Conservation (phyloP, 805 yeast genomes). For the Hanseniaspora meyeri region DNA sequence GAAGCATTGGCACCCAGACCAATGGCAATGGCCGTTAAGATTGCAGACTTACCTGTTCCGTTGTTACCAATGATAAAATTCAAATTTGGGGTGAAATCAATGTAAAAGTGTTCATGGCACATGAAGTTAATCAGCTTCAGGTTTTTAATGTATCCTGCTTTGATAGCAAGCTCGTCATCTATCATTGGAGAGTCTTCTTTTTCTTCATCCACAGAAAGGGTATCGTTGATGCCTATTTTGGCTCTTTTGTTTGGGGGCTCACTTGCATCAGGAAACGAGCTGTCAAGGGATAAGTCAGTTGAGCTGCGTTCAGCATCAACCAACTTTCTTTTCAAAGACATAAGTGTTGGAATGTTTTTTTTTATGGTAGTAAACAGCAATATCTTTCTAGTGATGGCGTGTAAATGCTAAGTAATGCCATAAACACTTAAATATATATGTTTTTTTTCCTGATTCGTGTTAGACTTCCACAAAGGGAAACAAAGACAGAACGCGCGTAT, state of each 20-base stretch:
- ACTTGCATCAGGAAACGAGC: not conserved
- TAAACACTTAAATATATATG: too few species aligned
- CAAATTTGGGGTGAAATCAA: slow-evolving; percentile 64
- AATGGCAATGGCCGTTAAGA: slow-evolving; percentile 73
- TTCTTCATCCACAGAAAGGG: slow-evolving; percentile 20
- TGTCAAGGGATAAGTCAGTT: not conserved
- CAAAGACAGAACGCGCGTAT: too few species aligned
- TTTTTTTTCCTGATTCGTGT: too few species aligned
- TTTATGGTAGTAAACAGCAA: too few species aligned
- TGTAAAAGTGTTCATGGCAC: slow-evolving; percentile 76
- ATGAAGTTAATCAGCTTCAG: slow-evolving; percentile 63
- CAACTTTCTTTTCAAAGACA: slow-evolving; percentile 6
- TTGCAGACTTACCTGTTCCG: slow-evolving; percentile 85
- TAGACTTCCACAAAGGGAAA: too few species aligned
- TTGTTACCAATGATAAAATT: slow-evolving; percentile 83
- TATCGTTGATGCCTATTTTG: not conserved
- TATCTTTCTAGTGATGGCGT: too few species aligned
- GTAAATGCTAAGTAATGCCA: too few species aligned
- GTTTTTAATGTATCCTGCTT: slow-evolving; percentile 54
- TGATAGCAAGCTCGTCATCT: not conserved
- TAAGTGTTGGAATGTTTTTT: not conserved
- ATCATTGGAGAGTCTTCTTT: slow-evolving; percentile 6
- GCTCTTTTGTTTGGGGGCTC: not conserved
- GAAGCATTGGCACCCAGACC: slow-evolving; percentile 83
- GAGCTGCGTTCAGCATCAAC: not conserved